Conservation (phyloP, 2,329 filamentous ascomycete genomes). For the Corynespora cassiicola region DNA sequence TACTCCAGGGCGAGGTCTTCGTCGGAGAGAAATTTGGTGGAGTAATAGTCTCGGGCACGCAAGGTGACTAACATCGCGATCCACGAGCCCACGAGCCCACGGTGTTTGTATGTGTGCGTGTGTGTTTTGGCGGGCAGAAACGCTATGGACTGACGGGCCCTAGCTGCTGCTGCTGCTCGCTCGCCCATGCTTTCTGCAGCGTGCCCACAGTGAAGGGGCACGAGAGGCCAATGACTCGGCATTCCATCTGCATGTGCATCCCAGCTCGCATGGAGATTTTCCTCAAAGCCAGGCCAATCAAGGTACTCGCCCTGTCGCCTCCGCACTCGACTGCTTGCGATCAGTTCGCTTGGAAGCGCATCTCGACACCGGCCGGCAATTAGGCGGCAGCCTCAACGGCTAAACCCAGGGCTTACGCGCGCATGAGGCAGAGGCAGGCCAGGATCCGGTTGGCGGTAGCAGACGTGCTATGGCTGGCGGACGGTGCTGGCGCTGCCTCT, state of each 20-base stretch:
- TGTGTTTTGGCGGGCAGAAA: too few relatives aligned
- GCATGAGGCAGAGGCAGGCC: constrained; percentile 3
- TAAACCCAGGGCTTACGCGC: constrained; percentile 24
- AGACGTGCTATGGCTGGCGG: background rate
- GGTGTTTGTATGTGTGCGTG: too few relatives aligned
- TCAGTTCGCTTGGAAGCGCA: constrained; percentile 24
- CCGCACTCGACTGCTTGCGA: constrained; percentile 10
- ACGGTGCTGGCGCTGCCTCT: too few relatives aligned
- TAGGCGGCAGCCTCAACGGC: constrained; percentile 28
- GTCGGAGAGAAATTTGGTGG: constrained; percentile 1
- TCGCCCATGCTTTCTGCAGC: too few relatives aligned
- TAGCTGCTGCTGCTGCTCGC: too few relatives aligned
- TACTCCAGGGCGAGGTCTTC: background rate
- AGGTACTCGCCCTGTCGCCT: constrained; percentile 18
- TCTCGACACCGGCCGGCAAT: constrained; percentile 27
- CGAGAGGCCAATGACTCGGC: too few relatives aligned
- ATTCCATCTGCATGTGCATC: too few relatives aligned
- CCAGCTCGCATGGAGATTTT: constrained; percentile 11
- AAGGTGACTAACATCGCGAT: constrained; percentile 7
- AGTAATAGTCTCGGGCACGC: too few relatives aligned
- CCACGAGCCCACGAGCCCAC: too few relatives aligned
- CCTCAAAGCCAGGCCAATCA: constrained; percentile 22
- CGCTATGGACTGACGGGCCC: too few relatives aligned
- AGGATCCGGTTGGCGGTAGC: background rate
- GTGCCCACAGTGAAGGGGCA: too few relatives aligned